Evolutionary conservation across 805 yeast genomes (phyloP).

Genomic region (Spencermartinsiella europaea): DNA sequence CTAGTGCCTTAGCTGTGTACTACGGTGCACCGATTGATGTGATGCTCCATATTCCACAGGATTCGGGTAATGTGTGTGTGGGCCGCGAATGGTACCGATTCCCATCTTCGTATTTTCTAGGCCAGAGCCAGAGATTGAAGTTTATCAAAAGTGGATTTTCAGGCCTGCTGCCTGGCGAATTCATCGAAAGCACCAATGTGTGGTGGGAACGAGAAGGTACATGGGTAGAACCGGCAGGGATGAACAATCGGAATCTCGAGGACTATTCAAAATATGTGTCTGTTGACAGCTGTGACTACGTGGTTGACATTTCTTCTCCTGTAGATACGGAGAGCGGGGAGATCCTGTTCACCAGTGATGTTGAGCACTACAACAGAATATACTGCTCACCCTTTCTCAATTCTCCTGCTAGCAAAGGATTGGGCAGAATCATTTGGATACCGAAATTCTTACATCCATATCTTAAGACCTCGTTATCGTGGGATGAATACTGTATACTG

Average conservation of each 20-base stretch:
- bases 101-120: slow-evolving; percentile 82
- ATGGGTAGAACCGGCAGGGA: slow-evolving; percentile 49
- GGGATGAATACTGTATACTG: slow-evolving; percentile 28
- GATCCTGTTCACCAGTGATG: slow-evolving; percentile 19
- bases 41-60: slow-evolving; percentile 40
- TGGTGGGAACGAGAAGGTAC: slow-evolving; percentile 28
- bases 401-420: slow-evolving; percentile 21
- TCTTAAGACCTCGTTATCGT: slow-evolving; percentile 17
- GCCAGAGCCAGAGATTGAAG: slow-evolving; percentile 53
- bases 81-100: slow-evolving; percentile 95
- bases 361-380: slow-evolving; percentile 20
- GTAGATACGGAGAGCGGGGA: slow-evolving; percentile 45
- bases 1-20: slow-evolving; percentile 54
- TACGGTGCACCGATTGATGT: slow-evolving; percentile 70
- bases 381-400: slow-evolving; percentile 26
- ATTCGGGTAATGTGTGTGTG: slow-evolving; percentile 60
- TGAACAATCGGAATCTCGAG: slow-evolving; percentile 71
- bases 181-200: slow-evolving; percentile 43
- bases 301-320: slow-evolving; percentile 53
- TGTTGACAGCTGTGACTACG: slow-evolving; percentile 56
- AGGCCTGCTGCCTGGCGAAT: slow-evolving; percentile 87
- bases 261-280: slow-evolving; percentile 52
- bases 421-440: slow-evolving; percentile 26
- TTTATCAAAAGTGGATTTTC: slow-evolving; percentile 76
- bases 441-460: slow-evolving; percentile 17